These are phyloP conservation scores for Rasamsonia emersonii DNA, from an alignment of 2,329 filamentous ascomycete species.

Conservation along the genomic window DNA sequence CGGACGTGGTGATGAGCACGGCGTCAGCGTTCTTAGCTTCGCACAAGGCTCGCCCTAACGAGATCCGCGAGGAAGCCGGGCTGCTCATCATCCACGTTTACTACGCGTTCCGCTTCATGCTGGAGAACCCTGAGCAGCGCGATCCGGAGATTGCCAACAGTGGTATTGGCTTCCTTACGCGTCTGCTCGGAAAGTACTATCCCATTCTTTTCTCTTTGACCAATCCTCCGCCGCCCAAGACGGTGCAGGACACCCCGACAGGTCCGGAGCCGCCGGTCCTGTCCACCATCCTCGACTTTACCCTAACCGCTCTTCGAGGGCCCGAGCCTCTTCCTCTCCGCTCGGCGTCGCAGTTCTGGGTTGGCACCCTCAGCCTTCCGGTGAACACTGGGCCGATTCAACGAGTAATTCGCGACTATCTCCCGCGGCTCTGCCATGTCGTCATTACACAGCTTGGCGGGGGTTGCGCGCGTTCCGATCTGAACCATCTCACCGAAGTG, in stretches of 20 bases:
- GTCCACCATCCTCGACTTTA: constrained; percentile 31
- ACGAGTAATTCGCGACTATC: constrained; percentile 25
- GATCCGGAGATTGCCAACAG: constrained; percentile 37
- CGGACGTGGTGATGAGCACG: constrained; percentile 37
- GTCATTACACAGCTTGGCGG: constrained; percentile 35
- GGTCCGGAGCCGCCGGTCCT: constrained; percentile 20
- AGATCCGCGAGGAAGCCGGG: constrained; percentile 25
- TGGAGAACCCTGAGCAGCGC: constrained; percentile 24
- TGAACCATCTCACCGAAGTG: constrained; percentile 33
- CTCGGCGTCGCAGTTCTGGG: constrained; percentile 37
- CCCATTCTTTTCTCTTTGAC: constrained; percentile 28
- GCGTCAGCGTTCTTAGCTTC: constrained; percentile 39
- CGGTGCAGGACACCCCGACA: constrained; percentile 1
- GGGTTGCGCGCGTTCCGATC: constrained; percentile 36
- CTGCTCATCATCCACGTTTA: constrained; percentile 32
- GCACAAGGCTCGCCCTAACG: constrained; percentile 25
- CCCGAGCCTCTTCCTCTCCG: constrained; percentile 40
- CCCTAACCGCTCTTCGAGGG: constrained; percentile 31
- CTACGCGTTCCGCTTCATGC: constrained; percentile 29
- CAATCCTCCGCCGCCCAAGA: constrained; percentile 12
- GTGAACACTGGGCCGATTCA: constrained; percentile 14
- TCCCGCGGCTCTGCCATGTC: constrained; percentile 30
- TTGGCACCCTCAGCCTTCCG: constrained; percentile 29
- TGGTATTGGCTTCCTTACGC: constrained; percentile 37
- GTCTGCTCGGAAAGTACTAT: constrained; percentile 35